Evolutionary conservation across 352 stramenopile species (phyloP), one percentile per base, ranked within the genome.

Genomic region (Pythium coloratum): DNA sequence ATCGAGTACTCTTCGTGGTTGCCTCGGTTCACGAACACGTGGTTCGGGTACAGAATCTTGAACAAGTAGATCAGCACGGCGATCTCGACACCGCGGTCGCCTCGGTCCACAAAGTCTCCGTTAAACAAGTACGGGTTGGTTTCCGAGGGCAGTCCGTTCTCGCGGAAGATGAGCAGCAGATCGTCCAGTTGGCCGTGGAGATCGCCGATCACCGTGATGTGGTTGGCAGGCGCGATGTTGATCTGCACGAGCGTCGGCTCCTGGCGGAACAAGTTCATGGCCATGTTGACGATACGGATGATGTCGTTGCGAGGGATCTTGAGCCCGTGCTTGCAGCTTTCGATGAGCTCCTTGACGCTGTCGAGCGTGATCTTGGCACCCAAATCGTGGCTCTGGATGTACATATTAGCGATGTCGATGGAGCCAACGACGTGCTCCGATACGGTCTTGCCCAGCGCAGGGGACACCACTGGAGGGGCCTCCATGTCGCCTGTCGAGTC

Each of bases 1-100:
- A 95, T 94, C 42, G 81, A 92, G 53, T 78, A 80, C 62, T 95
- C 86, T 72, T 96, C 88, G 71, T 96, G 89, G 72, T 97, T 97
- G 9, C 89, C 89, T 54, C 86, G 81, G 69, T 95, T 93, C 69
- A 95, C 66, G 53, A 88, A 69, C 28, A 96, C 87, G 56, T 88
- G 75, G 8, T 78, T 58, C 32, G 88, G 86, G 59, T 91, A 92
- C 36, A 95, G 68, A 50, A 95, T 67, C 59, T 89, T 91, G 63
- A 94, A 94, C 8, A 90, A 64, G 63, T 94, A 91, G 64, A 95
- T 83, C 68, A 95, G 86, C 33, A 91, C 68, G 12, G 80, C 65
- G 67, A 96, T 89, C 62, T 96, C 88, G n/a, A 94, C 77, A 33
- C 78, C 80, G 20, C 86, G 83, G 62, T 91, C 82, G 33, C 87